Conservation (phyloP, 2,329 filamentous ascomycete species). For the Pyricularia sp. region DNA sequence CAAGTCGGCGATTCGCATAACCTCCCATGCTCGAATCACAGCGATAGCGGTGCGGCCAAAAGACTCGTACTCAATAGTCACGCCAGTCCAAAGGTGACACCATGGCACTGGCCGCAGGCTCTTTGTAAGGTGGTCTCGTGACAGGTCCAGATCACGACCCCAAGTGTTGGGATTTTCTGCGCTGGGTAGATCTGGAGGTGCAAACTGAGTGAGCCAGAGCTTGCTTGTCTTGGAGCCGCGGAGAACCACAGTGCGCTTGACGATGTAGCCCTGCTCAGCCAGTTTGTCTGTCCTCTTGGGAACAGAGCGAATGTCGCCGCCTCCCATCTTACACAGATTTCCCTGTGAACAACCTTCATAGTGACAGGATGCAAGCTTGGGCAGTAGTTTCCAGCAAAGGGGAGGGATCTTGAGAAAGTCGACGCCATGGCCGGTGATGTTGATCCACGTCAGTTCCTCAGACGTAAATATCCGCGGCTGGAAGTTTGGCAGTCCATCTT, state of each 20-base stretch:
- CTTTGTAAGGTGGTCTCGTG: constrained; percentile 17
- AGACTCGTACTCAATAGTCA: constrained; percentile 44
- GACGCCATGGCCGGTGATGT: constrained; percentile 43
- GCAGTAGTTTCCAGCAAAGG: constrained; percentile 45
- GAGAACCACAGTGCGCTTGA: constrained; percentile 45
- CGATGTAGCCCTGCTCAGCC: constrained; percentile 47
- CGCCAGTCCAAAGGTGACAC: constrained; percentile 41
- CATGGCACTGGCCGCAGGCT: constrained; percentile 43
- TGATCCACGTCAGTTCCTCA: constrained; percentile 45
- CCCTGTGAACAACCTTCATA: constrained; percentile 46
- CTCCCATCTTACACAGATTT: constrained; percentile 42
- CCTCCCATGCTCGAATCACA: constrained; percentile 42
- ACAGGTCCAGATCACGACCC: constrained; percentile 16
- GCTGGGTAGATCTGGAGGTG: constrained; percentile 29
- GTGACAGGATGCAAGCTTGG: constrained; percentile 42
- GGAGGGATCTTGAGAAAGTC: constrained; percentile 45
- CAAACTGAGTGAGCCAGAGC: constrained; percentile 44
- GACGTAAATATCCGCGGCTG: constrained; percentile 32
- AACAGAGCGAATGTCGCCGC: constrained; percentile 51
- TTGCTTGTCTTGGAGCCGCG: constrained; percentile 49
- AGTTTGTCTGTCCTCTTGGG: constrained; percentile 48
- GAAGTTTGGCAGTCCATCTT: constrained; percentile 6
- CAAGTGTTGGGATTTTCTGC: constrained; percentile 9
- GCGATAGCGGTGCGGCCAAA: constrained; percentile 45
- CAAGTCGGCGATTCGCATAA: constrained; percentile 45